Conservation (phyloP, 73 alveolate species). For the Paramecium octaurelia region DNA sequence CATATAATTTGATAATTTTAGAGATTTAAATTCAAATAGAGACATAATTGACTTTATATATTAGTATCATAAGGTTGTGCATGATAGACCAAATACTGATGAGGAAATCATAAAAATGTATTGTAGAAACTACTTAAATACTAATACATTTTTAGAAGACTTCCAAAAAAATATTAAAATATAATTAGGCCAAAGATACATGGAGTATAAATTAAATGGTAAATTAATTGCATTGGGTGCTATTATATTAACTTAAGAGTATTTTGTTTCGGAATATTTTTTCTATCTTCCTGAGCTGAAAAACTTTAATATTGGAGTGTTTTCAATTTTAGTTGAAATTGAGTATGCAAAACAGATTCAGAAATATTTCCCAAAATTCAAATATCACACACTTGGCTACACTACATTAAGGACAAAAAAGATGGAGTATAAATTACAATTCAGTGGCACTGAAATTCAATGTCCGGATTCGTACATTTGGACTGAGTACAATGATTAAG, state of each 20-base stretch:
- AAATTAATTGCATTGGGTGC: slow-evolving; percentile 87
- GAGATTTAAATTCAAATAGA: neutral
- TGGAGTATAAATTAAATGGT: slow-evolving; percentile 85
- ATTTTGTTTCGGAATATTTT: slow-evolving; percentile 77
- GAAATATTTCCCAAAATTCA: slow-evolving; percentile 71
- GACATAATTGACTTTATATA: neutral
- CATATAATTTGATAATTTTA: neutral
- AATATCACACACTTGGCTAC: slow-evolving; percentile 84
- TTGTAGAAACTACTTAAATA: neutral
- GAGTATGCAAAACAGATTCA: slow-evolving; percentile 75
- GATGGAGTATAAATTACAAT: slow-evolving; percentile 73
- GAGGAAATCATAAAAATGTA: neutral
- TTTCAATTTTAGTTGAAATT: slow-evolving; percentile 88
- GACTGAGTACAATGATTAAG: neutral
- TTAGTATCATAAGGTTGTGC: neutral
- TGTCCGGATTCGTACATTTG: neutral
- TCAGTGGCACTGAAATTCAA: neutral
- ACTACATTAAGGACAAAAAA: slow-evolving; percentile 76
- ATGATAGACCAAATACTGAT: neutral
- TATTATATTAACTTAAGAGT: slow-evolving; percentile 70
- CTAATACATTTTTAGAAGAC: neutral
- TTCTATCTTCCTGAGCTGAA: slow-evolving; percentile 86
- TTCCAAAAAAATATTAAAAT: neutral
- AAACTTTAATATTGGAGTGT: slow-evolving; percentile 76
- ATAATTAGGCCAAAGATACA: neutral